phyloP scores from a whole-genome alignment of 306 rosid genomes.

The Hippophae gyantsensis region DNA sequence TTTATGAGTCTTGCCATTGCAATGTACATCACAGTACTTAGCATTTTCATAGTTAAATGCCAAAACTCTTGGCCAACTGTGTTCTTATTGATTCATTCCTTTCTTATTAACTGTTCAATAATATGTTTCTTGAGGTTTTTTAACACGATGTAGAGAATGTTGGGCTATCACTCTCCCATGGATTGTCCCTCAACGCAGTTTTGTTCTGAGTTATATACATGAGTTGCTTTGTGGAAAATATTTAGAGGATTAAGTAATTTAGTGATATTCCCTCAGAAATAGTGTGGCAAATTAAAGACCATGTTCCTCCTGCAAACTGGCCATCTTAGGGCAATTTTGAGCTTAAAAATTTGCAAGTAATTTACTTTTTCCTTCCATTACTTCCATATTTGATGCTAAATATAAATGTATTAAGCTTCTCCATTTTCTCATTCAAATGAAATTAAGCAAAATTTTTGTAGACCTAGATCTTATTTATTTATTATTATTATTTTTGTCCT shows the following conservation, averaged over 20 bases:
- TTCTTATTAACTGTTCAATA: background rate
- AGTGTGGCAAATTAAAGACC: constrained; percentile 53
- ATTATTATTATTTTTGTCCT: too few species aligned
- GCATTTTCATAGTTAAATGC: constrained; percentile 58
- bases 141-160: constrained; percentile 48
- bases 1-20: too few species aligned
- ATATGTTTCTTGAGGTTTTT: too few species aligned
- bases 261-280: constrained; percentile 73
- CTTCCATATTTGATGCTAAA: too few species aligned
- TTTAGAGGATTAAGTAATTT: constrained; percentile 82
- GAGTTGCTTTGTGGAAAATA: constrained; percentile 91
- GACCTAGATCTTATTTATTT: too few species aligned
- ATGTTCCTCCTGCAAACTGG: constrained; percentile 69
- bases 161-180: constrained; percentile 85
- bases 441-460: too few species aligned
- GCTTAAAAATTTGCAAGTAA: constrained; percentile 71
- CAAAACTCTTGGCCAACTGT: constrained; percentile 94
- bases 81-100: constrained; percentile 62
- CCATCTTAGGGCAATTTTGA: constrained; percentile 72
- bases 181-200: constrained; percentile 63
- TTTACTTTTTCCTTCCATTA: background rate
- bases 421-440: too few species aligned
- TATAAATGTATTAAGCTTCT: too few species aligned
- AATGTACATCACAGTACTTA: constrained; percentile 63
- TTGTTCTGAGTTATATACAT: constrained; percentile 65